Conservation (phyloP, 148 eudicot species). For the Oxyria digyna region DNA sequence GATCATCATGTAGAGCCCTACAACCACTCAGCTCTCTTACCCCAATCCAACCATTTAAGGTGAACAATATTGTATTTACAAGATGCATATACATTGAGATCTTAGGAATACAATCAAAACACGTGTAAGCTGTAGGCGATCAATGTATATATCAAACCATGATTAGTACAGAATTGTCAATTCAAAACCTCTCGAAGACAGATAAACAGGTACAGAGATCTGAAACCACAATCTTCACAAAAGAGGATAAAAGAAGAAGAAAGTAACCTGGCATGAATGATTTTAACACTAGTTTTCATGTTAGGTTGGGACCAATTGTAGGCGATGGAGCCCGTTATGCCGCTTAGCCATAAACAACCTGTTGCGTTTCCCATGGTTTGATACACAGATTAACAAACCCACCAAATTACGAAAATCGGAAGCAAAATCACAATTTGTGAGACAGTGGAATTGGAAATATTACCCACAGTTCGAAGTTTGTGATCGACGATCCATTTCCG, state of each 20-base stretch:
- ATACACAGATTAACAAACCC: not conserved
- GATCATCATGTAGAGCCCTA: too few species aligned
- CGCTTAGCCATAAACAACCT: slow-evolving; percentile 57
- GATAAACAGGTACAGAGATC: not conserved
- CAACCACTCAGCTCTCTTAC: too few species aligned
- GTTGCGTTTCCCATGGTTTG: not conserved
- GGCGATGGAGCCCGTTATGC: slow-evolving; percentile 49
- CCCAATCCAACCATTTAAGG: not conserved
- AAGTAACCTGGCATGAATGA: slow-evolving; percentile 53
- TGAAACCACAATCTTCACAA: not conserved
- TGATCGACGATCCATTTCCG: slow-evolving; percentile 59
- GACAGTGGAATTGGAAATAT: not conserved
- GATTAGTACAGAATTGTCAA: not conserved
- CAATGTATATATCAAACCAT: not conserved
- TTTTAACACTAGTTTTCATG: slow-evolving; percentile 64
- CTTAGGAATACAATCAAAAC: not conserved
- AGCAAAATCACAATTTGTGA: not conserved
- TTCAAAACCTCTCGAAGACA: not conserved
- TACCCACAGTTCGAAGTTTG: slow-evolving; percentile 60
- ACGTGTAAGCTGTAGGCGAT: not conserved
- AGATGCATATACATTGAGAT: not conserved
- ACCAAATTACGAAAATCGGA: not conserved
- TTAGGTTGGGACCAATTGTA: slow-evolving; percentile 66
- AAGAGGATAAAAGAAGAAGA: not conserved
- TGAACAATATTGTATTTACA: not conserved